A percentile compares a stretch with the other conserved stretches of the same genome.
Evolutionary conservation across 2,329 filamentous ascomycete species (phyloP).

Genomic region (Trichoderma simmonsii): DNA sequence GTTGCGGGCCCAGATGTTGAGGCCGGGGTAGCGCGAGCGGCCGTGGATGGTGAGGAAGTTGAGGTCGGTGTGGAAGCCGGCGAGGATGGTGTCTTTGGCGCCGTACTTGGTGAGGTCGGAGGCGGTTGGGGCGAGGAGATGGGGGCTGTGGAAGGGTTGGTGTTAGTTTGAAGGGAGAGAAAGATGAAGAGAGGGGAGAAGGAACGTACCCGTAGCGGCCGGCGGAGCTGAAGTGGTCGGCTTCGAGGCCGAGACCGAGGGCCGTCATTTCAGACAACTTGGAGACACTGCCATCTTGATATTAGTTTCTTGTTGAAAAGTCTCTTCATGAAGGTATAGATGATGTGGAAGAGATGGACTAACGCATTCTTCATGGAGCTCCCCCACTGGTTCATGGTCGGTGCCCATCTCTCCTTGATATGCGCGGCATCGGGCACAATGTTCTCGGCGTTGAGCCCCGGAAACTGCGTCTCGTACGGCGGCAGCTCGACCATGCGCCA

Average conservation of each 20-base stretch:
- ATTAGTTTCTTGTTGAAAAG: background rate
- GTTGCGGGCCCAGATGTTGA: slow-evolving; percentile 63
- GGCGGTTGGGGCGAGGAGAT: slow-evolving; percentile 59
- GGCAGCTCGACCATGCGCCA: slow-evolving; percentile 56
- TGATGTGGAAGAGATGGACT: background rate
- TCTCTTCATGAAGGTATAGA: background rate
- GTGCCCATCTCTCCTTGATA: slow-evolving; percentile 50
- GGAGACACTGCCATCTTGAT: slow-evolving; percentile 41
- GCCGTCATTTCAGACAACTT: slow-evolving; percentile 59
- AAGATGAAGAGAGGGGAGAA: background rate
- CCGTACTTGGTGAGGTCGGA: slow-evolving; percentile 56
- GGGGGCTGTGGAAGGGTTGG: slow-evolving; percentile 41
- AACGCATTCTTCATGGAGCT: slow-evolving; percentile 58
- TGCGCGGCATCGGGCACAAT: slow-evolving; percentile 49
- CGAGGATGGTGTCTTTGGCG: slow-evolving; percentile 54
- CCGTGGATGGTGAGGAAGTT: slow-evolving; percentile 65
- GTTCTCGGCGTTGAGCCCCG: slow-evolving; percentile 53
- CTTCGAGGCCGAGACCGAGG: slow-evolving; percentile 52
- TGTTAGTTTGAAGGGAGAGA: background rate
- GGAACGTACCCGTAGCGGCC: slow-evolving; percentile 50
- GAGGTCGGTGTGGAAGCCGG: slow-evolving; percentile 62
- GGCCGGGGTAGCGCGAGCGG: slow-evolving; percentile 58
- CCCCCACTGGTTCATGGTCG: slow-evolving; percentile 57
- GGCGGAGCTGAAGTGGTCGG: slow-evolving; percentile 52
- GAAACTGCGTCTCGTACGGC: slow-evolving; percentile 54